Evolutionary conservation across 1,284 basidiomycete genomes (phyloP), one percentile per base, ranked within the genome.

Genomic region (Malassezia sympodialis): DNA sequence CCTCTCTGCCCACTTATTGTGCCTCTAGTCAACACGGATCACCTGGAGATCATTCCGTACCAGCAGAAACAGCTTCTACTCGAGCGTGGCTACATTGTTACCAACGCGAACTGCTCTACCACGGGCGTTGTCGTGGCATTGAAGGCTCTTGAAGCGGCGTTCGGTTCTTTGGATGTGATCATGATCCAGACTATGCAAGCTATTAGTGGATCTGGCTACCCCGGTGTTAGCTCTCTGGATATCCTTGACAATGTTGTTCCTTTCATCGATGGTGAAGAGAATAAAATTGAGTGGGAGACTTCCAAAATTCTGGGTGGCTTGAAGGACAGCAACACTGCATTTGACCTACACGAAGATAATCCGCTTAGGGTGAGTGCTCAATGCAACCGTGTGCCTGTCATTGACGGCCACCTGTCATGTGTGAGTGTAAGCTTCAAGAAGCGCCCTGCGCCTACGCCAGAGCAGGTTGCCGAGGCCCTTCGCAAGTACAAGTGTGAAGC

Each of bases 21-120:
- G 8, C 94, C 94, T 14, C 84, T 96, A 68, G 91, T 96, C 66
- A 99, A 99, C 78, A 80, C 89, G 0, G 79, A 79, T 7, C 94
- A 99, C 76, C 79, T 96, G 49, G 79, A 82, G 60, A 88, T 98
- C 72, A 79, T 98, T 65, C 80, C 82, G 0, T 84, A 90, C 71
- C 94, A 98, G 77, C 63, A 62, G 44, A 84, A 81, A 58, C 72
- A 82, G 10, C 77, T 70, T 43, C 52, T 52, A 21, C 82, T 84
- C 28, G 58, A 66, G 0, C 87, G 84, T 65, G 94, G 94, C 3
- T 98, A 90, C 80, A 93, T 99, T 75, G 85, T 98, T 61, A 93
- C 90, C 54, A 99, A 99, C 76, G 94, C 94, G 64, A 98, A 98
- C 79, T 98, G 94, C 79, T 88, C 89, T 31, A 96, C 94, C 15